A percentile compares a stretch with the other conserved stretches of the same genome.
Evolutionary conservation across 352 stramenopile genomes (phyloP).

Genomic region (Phytophthora tentaculata): DNA sequence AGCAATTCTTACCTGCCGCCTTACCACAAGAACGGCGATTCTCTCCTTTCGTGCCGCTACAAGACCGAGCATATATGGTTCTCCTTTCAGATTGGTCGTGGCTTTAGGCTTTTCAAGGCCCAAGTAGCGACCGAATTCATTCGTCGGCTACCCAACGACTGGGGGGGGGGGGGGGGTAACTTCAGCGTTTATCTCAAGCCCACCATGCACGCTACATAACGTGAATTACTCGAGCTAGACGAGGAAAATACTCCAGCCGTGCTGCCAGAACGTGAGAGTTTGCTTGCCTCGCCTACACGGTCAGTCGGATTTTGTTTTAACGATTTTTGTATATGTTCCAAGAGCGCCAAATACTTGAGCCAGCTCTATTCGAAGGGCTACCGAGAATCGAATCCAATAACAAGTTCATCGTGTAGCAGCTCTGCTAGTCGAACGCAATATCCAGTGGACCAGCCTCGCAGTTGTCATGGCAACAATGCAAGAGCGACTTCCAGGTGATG

Average conservation of each 20-base stretch:
- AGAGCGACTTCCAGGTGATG: neutral
- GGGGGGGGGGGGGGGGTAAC: neutral
- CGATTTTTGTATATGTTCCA: conserved; percentile 22
- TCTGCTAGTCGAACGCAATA: conserved; percentile 4
- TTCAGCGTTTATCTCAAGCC: too few species aligned
- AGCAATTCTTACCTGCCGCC: too few species aligned
- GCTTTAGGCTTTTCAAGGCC: too few species aligned
- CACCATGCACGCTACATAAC: conserved; percentile 1
- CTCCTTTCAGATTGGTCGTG: too few species aligned
- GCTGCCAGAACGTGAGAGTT: neutral
- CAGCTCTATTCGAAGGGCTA: too few species aligned
- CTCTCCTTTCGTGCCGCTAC: too few species aligned
- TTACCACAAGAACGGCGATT: too few species aligned
- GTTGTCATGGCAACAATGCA: conserved; percentile 14
- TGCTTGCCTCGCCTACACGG: too few species aligned
- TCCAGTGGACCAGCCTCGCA: conserved; percentile 1
- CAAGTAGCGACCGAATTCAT: neutral
- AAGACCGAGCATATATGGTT: too few species aligned
- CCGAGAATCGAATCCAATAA: too few species aligned
- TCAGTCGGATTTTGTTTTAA: conserved; percentile 17
- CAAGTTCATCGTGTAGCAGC: conserved; percentile 3
- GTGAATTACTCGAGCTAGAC: conserved; percentile 10
- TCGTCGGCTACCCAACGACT: neutral
- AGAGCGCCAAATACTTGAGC: too few species aligned
- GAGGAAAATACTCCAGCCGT: neutral